phyloP scores from a whole-genome alignment of 2,329 filamentous ascomycete species.

The Xylariaceae sp. region DNA sequence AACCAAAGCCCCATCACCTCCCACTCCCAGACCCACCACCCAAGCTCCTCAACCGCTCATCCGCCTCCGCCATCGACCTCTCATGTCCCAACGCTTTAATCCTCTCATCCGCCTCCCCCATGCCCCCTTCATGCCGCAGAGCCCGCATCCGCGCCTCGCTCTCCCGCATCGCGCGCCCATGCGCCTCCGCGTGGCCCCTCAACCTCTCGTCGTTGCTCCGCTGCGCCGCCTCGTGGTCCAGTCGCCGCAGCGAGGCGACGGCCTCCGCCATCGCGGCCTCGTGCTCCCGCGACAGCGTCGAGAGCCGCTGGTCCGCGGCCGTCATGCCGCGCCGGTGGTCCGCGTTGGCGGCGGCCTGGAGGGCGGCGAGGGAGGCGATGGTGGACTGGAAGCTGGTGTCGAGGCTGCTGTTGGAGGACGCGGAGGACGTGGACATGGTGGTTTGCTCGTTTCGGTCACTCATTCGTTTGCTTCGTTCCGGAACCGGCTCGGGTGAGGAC shows the following conservation, averaged over 20 bases:
- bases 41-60: constrained; percentile 8
- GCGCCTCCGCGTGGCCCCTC: neutral
- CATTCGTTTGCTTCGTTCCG: no score
- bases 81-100: constrained; percentile 2
- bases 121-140: constrained; percentile 3
- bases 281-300: constrained; percentile 13
- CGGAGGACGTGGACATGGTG: no score
- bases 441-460: no score
- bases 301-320: constrained; percentile 12
- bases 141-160: neutral
- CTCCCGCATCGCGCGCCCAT: neutral
- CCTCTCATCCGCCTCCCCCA: neutral
- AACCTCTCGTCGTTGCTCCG: neutral
- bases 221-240: neutral
- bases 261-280: constrained; percentile 10
- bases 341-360: constrained; percentile 13
- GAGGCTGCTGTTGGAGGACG: no score
- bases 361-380: constrained; percentile 4
- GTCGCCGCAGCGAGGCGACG: neutral
- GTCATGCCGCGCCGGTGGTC: constrained; percentile 13
- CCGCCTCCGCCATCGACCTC: constrained; percentile 11
- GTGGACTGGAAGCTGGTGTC: neutral
- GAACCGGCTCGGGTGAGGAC: no score
- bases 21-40: neutral
- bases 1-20: neutral